Percentiles rank a stretch among this genome's conserved stretches.
Conservation (phyloP, 371 early-diverging fungal genomes). For the Haplosporangium sp. region DNA sequence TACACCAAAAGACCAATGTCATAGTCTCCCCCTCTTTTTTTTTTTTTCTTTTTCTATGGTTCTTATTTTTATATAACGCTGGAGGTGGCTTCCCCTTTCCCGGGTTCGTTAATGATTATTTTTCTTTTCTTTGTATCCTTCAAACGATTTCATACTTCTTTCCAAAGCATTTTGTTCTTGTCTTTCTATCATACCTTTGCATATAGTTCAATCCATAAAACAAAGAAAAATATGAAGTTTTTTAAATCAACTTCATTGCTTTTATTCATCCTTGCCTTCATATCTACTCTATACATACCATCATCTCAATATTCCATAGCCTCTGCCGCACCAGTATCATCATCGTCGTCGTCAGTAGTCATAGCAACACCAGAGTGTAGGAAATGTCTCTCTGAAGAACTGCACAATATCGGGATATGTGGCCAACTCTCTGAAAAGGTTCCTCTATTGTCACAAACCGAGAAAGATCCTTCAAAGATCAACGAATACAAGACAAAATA, state of each 20-base stretch:
- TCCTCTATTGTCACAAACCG: neutral
- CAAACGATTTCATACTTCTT: neutral
- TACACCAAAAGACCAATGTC: neutral
- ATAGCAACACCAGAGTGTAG: constrained; percentile 2
- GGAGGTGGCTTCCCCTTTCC: neutral
- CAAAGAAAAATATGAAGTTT: neutral
- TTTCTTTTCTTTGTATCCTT: neutral
- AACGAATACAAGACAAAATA: constrained; percentile 16
- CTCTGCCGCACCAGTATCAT: neutral
- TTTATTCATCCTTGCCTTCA: neutral
- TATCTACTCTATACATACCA: neutral
- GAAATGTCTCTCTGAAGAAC: constrained; percentile 49
- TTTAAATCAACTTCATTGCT: neutral
- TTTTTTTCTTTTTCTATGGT: too few species aligned
- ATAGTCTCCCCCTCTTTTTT: neutral
- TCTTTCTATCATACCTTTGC: neutral
- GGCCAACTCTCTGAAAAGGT: constrained; percentile 25
- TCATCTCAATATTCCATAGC: neutral
- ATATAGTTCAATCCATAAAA: neutral
- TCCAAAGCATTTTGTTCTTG: neutral
- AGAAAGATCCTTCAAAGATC: constrained; percentile 7
- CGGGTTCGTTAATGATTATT: neutral
- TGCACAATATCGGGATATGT: constrained; percentile 58
- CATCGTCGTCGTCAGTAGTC: neutral
- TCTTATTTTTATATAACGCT: neutral